Evolutionary conservation across 73 alveolate genomes (phyloP).

Genomic region (Uronychia binucleata): DNA sequence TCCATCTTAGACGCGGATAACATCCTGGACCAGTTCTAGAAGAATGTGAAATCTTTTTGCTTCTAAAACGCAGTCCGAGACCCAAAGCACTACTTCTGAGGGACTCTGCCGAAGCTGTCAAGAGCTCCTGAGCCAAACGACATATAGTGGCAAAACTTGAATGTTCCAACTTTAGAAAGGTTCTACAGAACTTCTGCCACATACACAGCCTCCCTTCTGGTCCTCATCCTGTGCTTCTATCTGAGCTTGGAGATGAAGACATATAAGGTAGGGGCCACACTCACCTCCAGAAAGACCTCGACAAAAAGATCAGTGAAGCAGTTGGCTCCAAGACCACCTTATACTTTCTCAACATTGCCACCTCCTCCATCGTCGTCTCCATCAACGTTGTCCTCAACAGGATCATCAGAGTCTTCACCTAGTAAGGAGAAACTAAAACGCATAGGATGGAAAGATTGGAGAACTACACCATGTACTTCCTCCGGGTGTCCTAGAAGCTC

Average conservation of each 20-base stretch:
- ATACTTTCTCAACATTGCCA: constrained; percentile 2
- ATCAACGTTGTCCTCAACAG: constrained; percentile 56
- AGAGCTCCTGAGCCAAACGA: constrained; percentile 82
- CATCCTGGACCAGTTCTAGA: not conserved
- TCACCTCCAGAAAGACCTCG: not conserved
- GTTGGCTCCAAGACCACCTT: not conserved
- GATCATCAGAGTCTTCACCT: constrained; percentile 53
- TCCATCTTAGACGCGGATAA: not conserved
- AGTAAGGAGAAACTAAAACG: not conserved
- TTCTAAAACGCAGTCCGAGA: too few species aligned
- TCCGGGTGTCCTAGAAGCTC: not conserved
- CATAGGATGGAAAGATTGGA: not conserved
- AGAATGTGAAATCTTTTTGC: too few species aligned
- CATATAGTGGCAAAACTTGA: constrained; percentile 67
- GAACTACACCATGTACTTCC: not conserved
- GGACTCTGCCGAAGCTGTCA: not conserved
- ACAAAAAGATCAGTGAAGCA: not conserved
- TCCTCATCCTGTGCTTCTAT: not conserved
- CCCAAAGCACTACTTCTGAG: not conserved
- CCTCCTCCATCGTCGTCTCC: constrained; percentile 63
- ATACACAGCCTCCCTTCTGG: not conserved
- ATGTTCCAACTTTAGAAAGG: not conserved
- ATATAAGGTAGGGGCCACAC: not conserved
- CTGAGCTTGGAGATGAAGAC: not conserved
- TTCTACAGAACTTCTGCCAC: not conserved